Base-by-base conservation (phyloP, 2,329 filamentous ascomycete species). In the Exophiala xenobiotica region DNA sequence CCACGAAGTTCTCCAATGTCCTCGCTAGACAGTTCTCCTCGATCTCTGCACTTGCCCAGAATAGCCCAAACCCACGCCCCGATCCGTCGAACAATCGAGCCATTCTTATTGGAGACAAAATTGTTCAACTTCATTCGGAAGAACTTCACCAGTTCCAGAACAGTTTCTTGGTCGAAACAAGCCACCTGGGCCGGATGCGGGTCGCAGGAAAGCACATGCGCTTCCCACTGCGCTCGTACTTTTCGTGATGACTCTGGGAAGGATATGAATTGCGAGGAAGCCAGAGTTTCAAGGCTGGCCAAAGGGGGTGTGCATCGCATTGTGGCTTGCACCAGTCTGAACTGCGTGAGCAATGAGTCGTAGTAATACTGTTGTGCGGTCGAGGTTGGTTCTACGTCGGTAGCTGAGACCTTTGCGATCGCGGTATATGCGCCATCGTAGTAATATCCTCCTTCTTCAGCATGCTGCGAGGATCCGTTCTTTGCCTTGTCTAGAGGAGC, bases 41-140 rank as follows among this genome's bases (percentile, higher is more conserved):
- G 73, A 27, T 88, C 87, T 0, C 87, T 85, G 52, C 92, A 77
- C 51, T 83, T 80, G 2, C 87, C 89, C 38, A 96, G 74, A 51
- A 96, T 69, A 0, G 86, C 84, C 91, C 90, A 96, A 3, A 88
- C 74, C 92, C 92, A 97, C 12, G 83, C 78, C 53, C 89, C 90
- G 3, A 88, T 83, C 41, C 84, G 79, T 61, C 81, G 78, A 20
- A 81, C 75, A 23, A 90, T 73, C 23, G 78, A 76, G 18, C 75
- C 70, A n/a, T 79, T 80, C 43, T 78, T 78, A 39, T 77, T 78
- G 46, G 86, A 77, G 45, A 87, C 81, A 54, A 81, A 82, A 46
- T 82, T 81, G 14, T 78, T 76, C 22, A 86, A 73, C n/a, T 88
- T 62, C 7, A 69, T 67, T 27, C 71, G 71, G 46, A 91, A 74